These are phyloP conservation scores for Dendrobium chrysotoxum DNA, from an alignment of 106 monocot species.

Conservation along the genomic window DNA sequence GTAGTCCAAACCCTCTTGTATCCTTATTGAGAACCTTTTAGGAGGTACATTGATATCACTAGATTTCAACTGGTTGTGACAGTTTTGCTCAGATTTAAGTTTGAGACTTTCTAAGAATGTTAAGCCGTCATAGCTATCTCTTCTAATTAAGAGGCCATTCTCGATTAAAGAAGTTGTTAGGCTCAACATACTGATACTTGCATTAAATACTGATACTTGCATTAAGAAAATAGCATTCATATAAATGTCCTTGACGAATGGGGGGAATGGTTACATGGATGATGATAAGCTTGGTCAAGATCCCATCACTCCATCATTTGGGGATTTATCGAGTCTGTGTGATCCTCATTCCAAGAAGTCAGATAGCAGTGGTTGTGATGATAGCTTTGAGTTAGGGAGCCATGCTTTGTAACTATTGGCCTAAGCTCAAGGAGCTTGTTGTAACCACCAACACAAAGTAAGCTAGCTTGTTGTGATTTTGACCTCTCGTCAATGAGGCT, in stretches of 20 bases:
- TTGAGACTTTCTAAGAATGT: too few relatives aligned
- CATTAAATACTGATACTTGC: background rate
- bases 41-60: background rate
- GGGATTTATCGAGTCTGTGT: background rate
- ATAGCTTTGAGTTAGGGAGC: background rate
- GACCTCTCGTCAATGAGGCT: background rate
- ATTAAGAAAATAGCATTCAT: background rate
- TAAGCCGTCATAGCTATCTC: too few relatives aligned
- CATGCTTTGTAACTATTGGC: background rate
- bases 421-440: background rate
- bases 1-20: background rate
- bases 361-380: background rate
- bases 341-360: background rate
- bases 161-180: too few relatives aligned
- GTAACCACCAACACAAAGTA: background rate
- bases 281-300: background rate
- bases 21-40: background rate
- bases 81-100: too few relatives aligned
- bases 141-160: too few relatives aligned
- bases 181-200: background rate
- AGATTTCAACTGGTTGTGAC: background rate
- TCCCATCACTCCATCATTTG: background rate
- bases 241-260: background rate
- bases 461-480: background rate
- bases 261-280: background rate